Percentiles rank a stretch among this genome's conserved stretches.
Conservation (phyloP, 1,284 basidiomycete species). For the Clitocybe nebularis region DNA sequence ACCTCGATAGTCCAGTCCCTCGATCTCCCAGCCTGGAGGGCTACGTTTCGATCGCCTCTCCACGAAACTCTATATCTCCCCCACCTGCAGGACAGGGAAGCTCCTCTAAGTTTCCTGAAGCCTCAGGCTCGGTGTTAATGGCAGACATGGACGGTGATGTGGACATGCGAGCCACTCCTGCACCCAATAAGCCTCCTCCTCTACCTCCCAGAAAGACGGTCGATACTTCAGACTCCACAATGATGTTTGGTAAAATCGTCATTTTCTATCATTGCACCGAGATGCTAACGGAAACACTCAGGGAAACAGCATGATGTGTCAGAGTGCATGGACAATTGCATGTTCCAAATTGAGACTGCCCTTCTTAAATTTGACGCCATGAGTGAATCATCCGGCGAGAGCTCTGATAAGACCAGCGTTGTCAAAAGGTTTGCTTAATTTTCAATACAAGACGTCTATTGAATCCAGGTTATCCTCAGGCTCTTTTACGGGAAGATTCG, state of each 20-base stretch:
- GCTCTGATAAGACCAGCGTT: conserved; percentile 61
- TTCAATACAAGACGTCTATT: background rate
- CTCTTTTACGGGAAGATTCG: conserved; percentile 87
- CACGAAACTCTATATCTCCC: conserved; percentile 35
- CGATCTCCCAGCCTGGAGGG: conserved; percentile 38
- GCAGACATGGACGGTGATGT: conserved; percentile 36
- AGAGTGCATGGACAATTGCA: conserved; percentile 98
- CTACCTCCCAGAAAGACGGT: conserved; percentile 61
- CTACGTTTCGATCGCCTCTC: conserved; percentile 46
- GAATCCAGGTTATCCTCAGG: conserved; percentile 34
- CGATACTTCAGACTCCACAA: conserved; percentile 63
- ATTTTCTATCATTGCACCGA: background rate
- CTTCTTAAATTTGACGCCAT: conserved; percentile 74
- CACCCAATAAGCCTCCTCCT: conserved; percentile 45
- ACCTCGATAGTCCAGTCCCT: conserved; percentile 39
- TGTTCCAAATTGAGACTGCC: conserved; percentile 97
- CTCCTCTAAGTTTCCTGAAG: conserved; percentile 26
- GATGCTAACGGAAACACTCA: conserved; percentile 19
- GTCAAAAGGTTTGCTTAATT: conserved; percentile 63
- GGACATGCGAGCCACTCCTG: conserved; percentile 34
- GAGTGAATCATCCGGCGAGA: conserved; percentile 45
- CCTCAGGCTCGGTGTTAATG: conserved; percentile 16
- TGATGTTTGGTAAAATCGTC: conserved; percentile 77
- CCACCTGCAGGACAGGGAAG: conserved; percentile 23
- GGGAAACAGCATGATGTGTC: conserved; percentile 98